These are phyloP conservation scores for Aspergillus texensis DNA, from an alignment of 2,329 filamentous ascomycete genomes.

Conservation along the genomic window DNA sequence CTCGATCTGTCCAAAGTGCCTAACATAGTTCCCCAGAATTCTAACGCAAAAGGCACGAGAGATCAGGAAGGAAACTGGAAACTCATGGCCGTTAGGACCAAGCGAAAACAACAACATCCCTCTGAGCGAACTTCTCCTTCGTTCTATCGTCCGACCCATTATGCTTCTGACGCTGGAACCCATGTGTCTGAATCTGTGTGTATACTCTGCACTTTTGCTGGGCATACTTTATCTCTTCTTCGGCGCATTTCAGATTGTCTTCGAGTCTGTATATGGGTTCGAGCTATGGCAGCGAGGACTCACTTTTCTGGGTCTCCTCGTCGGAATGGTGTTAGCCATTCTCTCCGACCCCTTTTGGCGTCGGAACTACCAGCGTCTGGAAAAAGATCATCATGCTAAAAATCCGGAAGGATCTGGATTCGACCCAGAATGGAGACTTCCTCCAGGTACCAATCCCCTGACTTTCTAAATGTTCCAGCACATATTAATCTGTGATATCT, in stretches of 20 bases:
- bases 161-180: constrained; percentile 79
- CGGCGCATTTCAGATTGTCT: constrained; percentile 82
- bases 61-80: constrained; percentile 73
- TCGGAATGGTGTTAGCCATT: constrained; percentile 51
- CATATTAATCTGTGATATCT: neutral
- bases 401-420: constrained; percentile 49
- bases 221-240: constrained; percentile 91
- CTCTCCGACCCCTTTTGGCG: constrained; percentile 51
- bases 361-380: constrained; percentile 47
- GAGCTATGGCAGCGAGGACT: constrained; percentile 77
- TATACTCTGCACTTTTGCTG: constrained; percentile 79
- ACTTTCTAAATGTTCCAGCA: neutral
- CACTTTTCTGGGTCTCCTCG: constrained; percentile 65
- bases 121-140: constrained; percentile 61
- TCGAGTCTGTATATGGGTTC: constrained; percentile 73
- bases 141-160: constrained; percentile 68
- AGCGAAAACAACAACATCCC: constrained; percentile 71
- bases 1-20: constrained; percentile 46
- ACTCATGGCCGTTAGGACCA: constrained; percentile 75
- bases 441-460: constrained; percentile 55
- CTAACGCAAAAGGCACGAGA: constrained; percentile 71
- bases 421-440: constrained; percentile 86
- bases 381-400: constrained; percentile 40
- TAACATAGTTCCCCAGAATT: constrained; percentile 42
- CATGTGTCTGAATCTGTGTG: constrained; percentile 81